These are phyloP conservation scores for Beauveria pseudobassiana DNA, from an alignment of 2,329 filamentous ascomycete species.

Conservation along the genomic window DNA sequence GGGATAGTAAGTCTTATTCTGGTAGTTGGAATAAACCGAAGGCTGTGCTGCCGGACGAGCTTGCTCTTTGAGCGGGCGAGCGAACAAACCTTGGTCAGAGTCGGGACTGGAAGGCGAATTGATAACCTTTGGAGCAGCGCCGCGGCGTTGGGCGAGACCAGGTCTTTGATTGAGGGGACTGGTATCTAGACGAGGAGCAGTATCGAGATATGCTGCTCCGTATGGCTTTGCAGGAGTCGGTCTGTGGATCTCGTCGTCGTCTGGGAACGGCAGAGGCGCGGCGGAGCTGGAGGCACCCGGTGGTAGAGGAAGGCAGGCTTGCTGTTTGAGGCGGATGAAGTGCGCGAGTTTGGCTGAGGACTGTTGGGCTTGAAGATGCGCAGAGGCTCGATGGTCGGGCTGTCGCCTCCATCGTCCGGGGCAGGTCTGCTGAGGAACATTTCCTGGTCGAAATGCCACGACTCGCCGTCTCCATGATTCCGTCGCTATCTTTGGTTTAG, in stretches of 20 bases:
- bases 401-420: conserved; percentile 49
- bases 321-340: conserved; percentile 29
- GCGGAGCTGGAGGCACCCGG: conserved; percentile 66
- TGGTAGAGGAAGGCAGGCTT: conserved; percentile 54
- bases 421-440: conserved; percentile 66
- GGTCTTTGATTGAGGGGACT: conserved; percentile 51
- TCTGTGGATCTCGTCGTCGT: conserved; percentile 53
- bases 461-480: conserved; percentile 29
- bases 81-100: conserved; percentile 71
- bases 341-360: conserved; percentile 44
- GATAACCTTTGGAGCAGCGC: conserved; percentile 72
- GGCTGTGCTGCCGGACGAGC: conserved; percentile 32
- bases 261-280: conserved; percentile 61
- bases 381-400: conserved; percentile 74
- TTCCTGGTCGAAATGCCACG: conserved; percentile 69
- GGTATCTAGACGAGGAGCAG: conserved; percentile 46
- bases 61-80: conserved; percentile 48
- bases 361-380: conserved; percentile 76
- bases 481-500: background rate
- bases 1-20: conserved; percentile 55
- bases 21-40: conserved; percentile 41
- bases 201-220: conserved; percentile 41
- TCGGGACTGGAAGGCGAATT: conserved; percentile 76
- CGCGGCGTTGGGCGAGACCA: conserved; percentile 72
- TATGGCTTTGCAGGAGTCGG: conserved; percentile 37